Base-by-base conservation (phyloP, 108 stramenopile species). In the Conticribra weissflogii region DNA sequence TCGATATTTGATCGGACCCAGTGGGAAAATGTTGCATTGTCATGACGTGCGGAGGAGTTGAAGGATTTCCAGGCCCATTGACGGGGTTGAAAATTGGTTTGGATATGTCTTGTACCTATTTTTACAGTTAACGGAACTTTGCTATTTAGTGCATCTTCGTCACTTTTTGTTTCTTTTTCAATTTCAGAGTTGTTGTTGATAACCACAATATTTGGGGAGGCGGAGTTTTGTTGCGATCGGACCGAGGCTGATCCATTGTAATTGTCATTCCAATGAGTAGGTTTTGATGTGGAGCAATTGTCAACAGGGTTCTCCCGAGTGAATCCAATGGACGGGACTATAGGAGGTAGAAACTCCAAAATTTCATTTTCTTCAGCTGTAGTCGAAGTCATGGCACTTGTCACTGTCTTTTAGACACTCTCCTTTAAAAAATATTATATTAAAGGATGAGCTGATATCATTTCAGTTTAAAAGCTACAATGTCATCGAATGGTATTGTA, bases 11-110 rank as follows among this genome's bases (percentile, higher is more conserved):
- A 63, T 21, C 86, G 78, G 5, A 94, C 93, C 93, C 93, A 94
- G 61, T 94, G 93, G 19, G 67, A 51, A 51, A 94, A 88, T 51
- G 78, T 34, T 19, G 78, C 76, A 5, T 81, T 82, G 64, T 96
- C 94, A 3, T 69, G 81, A 29, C 91, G 66, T 21, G 88, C 82
- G 16, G 86, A 82, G 24, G 90, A 89, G n/a, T 86, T 63, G 76
- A 96, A 96, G 30, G 87, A 77, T 22, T 88, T 84, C 94, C 94
- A 96, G 16, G 85, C 63, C 94, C 94, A 96, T 19, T 75, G 67
- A 12, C 88, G 69, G 17, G 86, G 82, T 21, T 72, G 82, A 60
- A 83, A 86, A 9, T 66, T 34, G 14, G 81, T 78, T 17, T 72
- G 68, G 51, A 93, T 88, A 22, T 54, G 63, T 44, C 83, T 80